Evolutionary conservation across 2,329 filamentous ascomycete species (phyloP), one percentile per base, ranked within the genome.

Genomic region (Macroventuria anomochaeta): DNA sequence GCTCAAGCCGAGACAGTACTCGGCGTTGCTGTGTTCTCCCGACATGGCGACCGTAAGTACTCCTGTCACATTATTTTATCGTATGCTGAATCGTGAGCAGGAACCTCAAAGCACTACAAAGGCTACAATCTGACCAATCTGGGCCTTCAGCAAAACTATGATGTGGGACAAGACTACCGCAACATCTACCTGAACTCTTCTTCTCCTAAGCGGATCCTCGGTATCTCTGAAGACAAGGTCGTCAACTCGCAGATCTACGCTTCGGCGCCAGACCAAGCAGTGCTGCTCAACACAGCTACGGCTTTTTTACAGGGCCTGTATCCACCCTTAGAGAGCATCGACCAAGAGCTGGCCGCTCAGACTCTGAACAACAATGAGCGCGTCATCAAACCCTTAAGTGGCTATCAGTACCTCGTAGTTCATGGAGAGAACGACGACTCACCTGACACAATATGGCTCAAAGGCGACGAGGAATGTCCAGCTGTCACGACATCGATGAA

Each of bases 251-350:
- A 84, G 52, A 57, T 83, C 4, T 73, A 72, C 39, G 68, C 81
- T 7, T 63, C 77, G 25, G 73, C 81, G 3, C 71, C 75, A 15
- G 74, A 80, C 17, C 74, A 80, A 28, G 75, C 80, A 46, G 76
- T 74, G 34, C 74, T 75, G 4, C 64, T 77, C 26, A 80, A 78
- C 3, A 83, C 81, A 3, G 81, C 81, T 7, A 79, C 81, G 55
- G 82, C 83, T 7, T 85, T 85, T 61, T 75, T 85, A 69, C 82
- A 85, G 65, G 83, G 81, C 6, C 68, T 85, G 7, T 85, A 85
- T 61, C 83, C 83, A 23, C 81, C 82, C 2, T 63, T 71, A 34
- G 64, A 53, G 23, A 31, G 65, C 3, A 65, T 73, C 2, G 65
- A 67, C 37, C 31, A 46, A 47, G 28, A 34, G 42, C 31, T 17